Conservation (phyloP, 2,329 filamentous ascomycete genomes). For the Alternaria viburni region DNA sequence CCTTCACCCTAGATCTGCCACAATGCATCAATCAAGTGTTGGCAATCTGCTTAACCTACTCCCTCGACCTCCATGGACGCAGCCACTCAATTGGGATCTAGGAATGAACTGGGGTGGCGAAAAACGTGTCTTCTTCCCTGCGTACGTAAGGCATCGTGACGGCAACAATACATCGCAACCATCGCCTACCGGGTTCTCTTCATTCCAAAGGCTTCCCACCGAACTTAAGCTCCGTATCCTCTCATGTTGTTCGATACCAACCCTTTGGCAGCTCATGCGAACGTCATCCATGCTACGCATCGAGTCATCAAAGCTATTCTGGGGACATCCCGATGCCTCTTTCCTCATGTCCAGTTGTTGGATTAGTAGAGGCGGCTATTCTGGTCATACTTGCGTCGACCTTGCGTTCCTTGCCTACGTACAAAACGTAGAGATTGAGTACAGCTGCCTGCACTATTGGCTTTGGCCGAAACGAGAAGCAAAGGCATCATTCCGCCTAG, state of each 20-base stretch:
- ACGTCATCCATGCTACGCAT: conserved; percentile 14
- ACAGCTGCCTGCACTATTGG: not conserved
- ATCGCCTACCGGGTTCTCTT: not conserved
- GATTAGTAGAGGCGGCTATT: conserved; percentile 15
- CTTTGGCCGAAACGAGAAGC: not conserved
- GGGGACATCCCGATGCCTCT: conserved; percentile 13
- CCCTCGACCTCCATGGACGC: not conserved
- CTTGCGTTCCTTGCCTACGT: conserved; percentile 13
- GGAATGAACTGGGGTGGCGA: not conserved
- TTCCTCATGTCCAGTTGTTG: conserved; percentile 11
- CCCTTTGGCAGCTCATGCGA: conserved; percentile 24
- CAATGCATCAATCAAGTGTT: not conserved
- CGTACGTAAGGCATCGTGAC: not conserved
- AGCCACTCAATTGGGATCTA: not conserved
- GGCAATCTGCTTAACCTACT: not conserved
- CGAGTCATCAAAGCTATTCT: conserved; percentile 27
- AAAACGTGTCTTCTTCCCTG: not conserved
- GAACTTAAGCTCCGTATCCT: conserved; percentile 23
- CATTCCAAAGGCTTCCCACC: conserved; percentile 10
- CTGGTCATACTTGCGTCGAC: conserved; percentile 16
- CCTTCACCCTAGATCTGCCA: not conserved
- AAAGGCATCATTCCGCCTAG: not conserved
- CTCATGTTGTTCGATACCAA: conserved; percentile 14
- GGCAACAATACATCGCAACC: not conserved
- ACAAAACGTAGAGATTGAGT: conserved; percentile 22